Percentiles rank a stretch among this genome's conserved stretches.
Conservation (phyloP, 2,329 filamentous ascomycete species). For the Pseudopyrenochaeta lycopersici region DNA sequence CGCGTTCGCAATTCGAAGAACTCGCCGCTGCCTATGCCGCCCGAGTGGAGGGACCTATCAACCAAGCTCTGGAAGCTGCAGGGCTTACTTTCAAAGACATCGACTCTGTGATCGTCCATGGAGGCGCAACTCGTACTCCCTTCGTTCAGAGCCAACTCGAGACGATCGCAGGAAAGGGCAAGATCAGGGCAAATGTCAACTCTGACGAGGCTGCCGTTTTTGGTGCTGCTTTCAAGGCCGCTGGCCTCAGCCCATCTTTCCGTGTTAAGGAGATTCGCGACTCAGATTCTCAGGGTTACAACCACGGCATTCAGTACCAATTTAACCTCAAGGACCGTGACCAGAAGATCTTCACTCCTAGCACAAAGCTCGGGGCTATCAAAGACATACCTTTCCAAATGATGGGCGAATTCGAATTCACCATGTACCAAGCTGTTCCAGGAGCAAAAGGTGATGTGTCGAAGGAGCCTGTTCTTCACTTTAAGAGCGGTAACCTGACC, state of each 20-base stretch:
- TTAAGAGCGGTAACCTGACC: constrained; percentile 87
- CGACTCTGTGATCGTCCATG: constrained; percentile 91
- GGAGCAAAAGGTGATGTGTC: constrained; percentile 52
- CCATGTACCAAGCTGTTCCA: constrained; percentile 78
- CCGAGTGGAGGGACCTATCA: constrained; percentile 74
- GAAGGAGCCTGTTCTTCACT: constrained; percentile 69
- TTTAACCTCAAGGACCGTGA: constrained; percentile 73
- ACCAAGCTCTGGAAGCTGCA: constrained; percentile 77
- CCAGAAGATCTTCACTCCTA: constrained; percentile 84
- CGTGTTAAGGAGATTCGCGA: constrained; percentile 95
- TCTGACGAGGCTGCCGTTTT: constrained; percentile 96
- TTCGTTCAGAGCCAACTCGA: constrained; percentile 94
- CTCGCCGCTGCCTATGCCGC: constrained; percentile 73
- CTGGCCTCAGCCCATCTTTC: constrained; percentile 92
- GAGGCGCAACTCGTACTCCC: constrained; percentile 87
- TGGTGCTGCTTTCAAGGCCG: constrained; percentile 93
- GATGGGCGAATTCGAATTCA: constrained; percentile 80
- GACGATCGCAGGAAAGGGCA: constrained; percentile 75
- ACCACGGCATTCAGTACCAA: constrained; percentile 78
- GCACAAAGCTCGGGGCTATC: constrained; percentile 76
- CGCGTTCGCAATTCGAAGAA: constrained; percentile 80
- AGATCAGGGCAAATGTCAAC: constrained; percentile 93
- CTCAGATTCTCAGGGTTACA: constrained; percentile 78
- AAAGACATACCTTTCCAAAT: constrained; percentile 89
- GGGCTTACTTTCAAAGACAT: constrained; percentile 78